Percentiles rank a stretch among this genome's conserved stretches.
Evolutionary conservation across 306 rosid genomes (phyloP).

Genomic region (Urtica urens): DNA sequence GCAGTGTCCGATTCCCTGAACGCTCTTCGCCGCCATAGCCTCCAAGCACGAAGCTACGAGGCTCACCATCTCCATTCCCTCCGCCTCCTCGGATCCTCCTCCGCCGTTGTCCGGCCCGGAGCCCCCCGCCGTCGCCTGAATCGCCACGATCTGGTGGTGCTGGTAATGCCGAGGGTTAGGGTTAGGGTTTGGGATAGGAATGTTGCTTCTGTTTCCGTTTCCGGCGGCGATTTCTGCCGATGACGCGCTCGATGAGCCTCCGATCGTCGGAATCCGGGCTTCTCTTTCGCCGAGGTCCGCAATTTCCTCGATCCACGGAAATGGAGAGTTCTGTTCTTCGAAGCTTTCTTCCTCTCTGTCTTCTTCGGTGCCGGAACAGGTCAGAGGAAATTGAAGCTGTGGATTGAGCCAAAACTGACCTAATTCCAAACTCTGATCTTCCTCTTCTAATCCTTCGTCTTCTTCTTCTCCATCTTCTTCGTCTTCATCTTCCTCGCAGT

Average conservation of each 20-base stretch:
- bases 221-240: too few species aligned
- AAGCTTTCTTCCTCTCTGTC: constrained; percentile 21
- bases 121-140: constrained; percentile 31
- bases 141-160: constrained; percentile 41
- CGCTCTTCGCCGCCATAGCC: constrained; percentile 61
- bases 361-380: constrained; percentile 43
- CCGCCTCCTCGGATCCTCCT: constrained; percentile 38
- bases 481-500: constrained; percentile 15
- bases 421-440: constrained; percentile 38
- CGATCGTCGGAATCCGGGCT: constrained; percentile 7
- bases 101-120: constrained; percentile 38
- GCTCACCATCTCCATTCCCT: constrained; percentile 64
- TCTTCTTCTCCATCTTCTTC: too few species aligned
- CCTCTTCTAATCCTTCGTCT: constrained; percentile 19
- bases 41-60: constrained; percentile 70
- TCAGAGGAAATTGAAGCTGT: constrained; percentile 38
- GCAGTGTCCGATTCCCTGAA: constrained; percentile 51
- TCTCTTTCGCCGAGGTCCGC: constrained; percentile 57
- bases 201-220: too few species aligned
- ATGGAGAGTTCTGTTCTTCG: constrained; percentile 47
- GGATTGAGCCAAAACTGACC: constrained; percentile 54
- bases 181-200: too few species aligned
- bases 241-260: constrained; percentile 33
- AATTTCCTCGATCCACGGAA: constrained; percentile 58
- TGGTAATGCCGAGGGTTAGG: too few species aligned